Conservation (phyloP, 495 filamentous ascomycete species). For the Aspergillus heteromorphus region DNA sequence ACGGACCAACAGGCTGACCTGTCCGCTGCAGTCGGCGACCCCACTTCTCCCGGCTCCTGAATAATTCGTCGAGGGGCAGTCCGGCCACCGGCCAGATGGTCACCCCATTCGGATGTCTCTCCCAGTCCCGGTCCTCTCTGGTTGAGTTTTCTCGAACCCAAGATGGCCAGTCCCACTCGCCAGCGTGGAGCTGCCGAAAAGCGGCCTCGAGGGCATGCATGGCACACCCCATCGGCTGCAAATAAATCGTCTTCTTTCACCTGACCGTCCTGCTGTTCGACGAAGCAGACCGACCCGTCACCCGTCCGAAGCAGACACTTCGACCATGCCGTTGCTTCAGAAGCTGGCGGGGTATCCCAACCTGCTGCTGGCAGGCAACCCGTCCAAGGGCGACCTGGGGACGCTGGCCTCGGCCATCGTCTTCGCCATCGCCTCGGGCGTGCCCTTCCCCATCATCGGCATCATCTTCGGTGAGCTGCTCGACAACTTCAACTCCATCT, state of each 20-base stretch:
- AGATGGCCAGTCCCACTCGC: neutral
- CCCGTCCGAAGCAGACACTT: conserved; percentile 1
- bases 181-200: neutral
- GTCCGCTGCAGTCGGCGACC: too few relatives aligned
- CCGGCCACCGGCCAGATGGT: conserved; percentile 11
- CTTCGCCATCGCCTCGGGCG: conserved; percentile 55
- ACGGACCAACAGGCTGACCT: too few relatives aligned
- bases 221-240: neutral
- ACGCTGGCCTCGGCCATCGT: conserved; percentile 49
- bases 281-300: neutral
- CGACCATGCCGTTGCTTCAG: conserved; percentile 25
- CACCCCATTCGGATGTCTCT: neutral
- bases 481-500: conserved; percentile 58
- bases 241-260: neutral
- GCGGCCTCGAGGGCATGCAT: neutral
- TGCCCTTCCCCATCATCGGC: conserved; percentile 63
- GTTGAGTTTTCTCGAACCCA: neutral
- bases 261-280: neutral
- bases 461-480: conserved; percentile 65
- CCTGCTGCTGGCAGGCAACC: conserved; percentile 38
- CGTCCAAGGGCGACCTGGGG: conserved; percentile 37
- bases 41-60: too few relatives aligned
- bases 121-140: neutral
- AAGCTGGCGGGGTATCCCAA: conserved; percentile 36
- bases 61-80: too few relatives aligned